These are phyloP conservation scores for Nidularia pulvinata DNA, from an alignment of 768 basidiomycete genomes.

Conservation along the genomic window DNA sequence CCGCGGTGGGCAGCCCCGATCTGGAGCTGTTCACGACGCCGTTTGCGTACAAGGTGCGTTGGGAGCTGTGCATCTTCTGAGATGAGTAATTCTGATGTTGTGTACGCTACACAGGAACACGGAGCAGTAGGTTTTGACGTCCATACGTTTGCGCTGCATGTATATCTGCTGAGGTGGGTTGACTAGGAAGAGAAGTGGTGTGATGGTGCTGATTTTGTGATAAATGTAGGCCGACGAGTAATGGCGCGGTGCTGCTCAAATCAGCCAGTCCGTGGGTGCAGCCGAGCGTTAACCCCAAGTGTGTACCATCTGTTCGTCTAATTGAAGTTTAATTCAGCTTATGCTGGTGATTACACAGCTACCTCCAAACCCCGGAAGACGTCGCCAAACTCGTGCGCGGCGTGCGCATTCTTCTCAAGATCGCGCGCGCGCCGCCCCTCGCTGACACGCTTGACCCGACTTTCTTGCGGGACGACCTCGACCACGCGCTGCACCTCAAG, in stretches of 20 bases:
- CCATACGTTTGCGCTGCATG: slow-evolving; percentile 39
- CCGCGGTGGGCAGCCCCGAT: slow-evolving; percentile 44
- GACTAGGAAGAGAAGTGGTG: too few species aligned
- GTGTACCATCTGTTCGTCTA: slow-evolving; percentile 2
- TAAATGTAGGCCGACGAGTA: slow-evolving; percentile 35
- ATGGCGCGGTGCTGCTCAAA: slow-evolving; percentile 34
- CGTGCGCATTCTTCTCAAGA: slow-evolving; percentile 31
- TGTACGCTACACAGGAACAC: slow-evolving; percentile 24
- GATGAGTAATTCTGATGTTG: not conserved
- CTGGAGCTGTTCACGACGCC: slow-evolving; percentile 44
- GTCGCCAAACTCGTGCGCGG: slow-evolving; percentile 40
- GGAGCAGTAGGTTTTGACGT: slow-evolving; percentile 27
- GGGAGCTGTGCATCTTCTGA: not conserved
- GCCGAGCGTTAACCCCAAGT: slow-evolving; percentile 46
- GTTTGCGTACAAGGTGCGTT: slow-evolving; percentile 36
- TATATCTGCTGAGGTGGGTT: slow-evolving; percentile 36
- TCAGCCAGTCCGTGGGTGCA: slow-evolving; percentile 40
- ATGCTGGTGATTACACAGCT: slow-evolving; percentile 20
- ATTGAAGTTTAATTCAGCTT: not conserved
- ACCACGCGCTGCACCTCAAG: slow-evolving; percentile 33
- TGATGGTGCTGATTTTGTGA: not conserved
- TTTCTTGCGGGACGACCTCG: slow-evolving; percentile 29
- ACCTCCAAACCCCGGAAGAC: slow-evolving; percentile 39
- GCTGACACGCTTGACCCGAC: slow-evolving; percentile 31
- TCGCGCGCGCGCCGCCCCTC: slow-evolving; percentile 38